Conservation (phyloP, 495 filamentous ascomycete species). For the Aspergillus homomorphus region DNA sequence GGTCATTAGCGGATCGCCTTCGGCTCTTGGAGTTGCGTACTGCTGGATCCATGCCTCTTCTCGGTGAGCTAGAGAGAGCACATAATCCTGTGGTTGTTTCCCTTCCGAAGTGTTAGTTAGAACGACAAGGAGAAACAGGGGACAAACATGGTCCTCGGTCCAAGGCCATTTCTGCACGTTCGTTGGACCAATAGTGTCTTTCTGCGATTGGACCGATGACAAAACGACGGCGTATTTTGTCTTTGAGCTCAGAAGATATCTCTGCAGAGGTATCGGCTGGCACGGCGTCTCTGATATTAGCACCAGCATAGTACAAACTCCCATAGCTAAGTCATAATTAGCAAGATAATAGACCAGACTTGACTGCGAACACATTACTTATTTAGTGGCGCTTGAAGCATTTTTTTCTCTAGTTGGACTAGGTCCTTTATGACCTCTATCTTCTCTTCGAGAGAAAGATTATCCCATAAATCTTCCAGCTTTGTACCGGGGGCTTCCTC, state of each 20-base stretch:
- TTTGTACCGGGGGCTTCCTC: constrained; percentile 29
- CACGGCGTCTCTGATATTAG: constrained; percentile 1
- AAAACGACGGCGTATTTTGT: constrained; percentile 19
- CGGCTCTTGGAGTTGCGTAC: constrained; percentile 19
- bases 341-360: not conserved
- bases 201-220: constrained; percentile 31
- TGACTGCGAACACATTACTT: constrained; percentile 14
- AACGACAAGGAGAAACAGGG: not conserved
- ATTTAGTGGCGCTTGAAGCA: constrained; percentile 23
- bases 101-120: constrained; percentile 16
- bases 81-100: constrained; percentile 21
- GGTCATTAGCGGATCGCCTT: constrained; percentile 14
- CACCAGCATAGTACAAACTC: constrained; percentile 25
- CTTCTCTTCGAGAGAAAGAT: constrained; percentile 24
- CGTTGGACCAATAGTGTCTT: constrained; percentile 28
- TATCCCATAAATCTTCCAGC: constrained; percentile 25
- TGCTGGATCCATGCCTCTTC: constrained; percentile 27
- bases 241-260: constrained; percentile 16
- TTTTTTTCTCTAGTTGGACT: constrained; percentile 26
- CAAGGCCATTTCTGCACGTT: constrained; percentile 21
- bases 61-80: constrained; percentile 22
- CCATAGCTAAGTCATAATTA: constrained; percentile 22
- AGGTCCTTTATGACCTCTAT: constrained; percentile 29
- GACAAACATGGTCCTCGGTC: constrained; percentile 33
- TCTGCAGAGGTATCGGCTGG: constrained; percentile 11